A percentile compares a stretch with the other conserved stretches of the same genome.
These are phyloP conservation scores for Pyrenophora graminea DNA, from an alignment of 2,329 filamentous ascomycete species.

Conservation along the genomic window DNA sequence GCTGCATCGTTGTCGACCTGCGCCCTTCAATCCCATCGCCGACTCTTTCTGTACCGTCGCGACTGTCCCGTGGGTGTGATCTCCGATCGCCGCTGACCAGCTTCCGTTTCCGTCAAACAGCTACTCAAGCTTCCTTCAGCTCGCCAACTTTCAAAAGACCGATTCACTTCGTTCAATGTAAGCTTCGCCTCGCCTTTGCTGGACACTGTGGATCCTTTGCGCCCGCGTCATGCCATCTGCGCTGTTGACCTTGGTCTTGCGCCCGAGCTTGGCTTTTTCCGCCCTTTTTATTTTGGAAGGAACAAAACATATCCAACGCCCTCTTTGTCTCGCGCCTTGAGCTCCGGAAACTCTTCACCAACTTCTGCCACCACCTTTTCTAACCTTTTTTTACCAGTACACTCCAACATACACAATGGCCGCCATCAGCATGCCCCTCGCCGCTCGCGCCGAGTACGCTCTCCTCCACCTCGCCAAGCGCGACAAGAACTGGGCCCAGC, in stretches of 20 bases:
- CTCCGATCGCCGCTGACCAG: conserved; percentile 37
- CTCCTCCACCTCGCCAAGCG: conserved; percentile 56
- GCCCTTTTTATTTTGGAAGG: background rate
- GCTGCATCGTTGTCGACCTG: conserved; percentile 35
- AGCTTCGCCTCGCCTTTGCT: conserved; percentile 20
- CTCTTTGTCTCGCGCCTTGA: conserved; percentile 11
- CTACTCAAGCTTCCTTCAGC: conserved; percentile 22
- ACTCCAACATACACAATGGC: conserved; percentile 39
- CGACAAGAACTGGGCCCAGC: conserved; percentile 59
- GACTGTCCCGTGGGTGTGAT: conserved; percentile 29
- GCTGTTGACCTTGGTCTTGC: conserved; percentile 15
- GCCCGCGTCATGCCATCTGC: conserved; percentile 15
- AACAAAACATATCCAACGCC: background rate
- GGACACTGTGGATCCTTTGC: conserved; percentile 1
- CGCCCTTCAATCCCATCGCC: conserved; percentile 22
- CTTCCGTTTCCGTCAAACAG: conserved; percentile 26
- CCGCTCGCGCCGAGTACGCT: conserved; percentile 44
- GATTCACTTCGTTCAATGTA: conserved; percentile 39
- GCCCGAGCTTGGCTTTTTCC: conserved; percentile 21
- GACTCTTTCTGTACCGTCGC: conserved; percentile 32
- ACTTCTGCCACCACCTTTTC: conserved; percentile 6
- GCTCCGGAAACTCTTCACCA: conserved; percentile 8
- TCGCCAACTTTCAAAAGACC: conserved; percentile 21
- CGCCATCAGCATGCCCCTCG: conserved; percentile 44
- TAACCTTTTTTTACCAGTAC: conserved; percentile 27